Evolutionary conservation across 305 asterid species (phyloP).

Genomic region (Withania somnifera): DNA sequence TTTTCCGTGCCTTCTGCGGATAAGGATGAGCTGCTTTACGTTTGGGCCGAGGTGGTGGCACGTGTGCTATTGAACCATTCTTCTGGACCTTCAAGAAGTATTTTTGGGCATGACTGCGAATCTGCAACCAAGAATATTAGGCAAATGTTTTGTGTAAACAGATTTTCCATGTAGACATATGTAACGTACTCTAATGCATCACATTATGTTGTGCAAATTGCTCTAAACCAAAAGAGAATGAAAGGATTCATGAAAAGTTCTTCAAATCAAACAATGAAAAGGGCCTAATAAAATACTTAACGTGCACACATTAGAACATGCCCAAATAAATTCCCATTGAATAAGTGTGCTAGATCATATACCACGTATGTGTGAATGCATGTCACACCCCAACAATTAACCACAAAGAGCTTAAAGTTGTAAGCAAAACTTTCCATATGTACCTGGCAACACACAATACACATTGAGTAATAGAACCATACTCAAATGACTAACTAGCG

Average conservation of each 20-base stretch:
- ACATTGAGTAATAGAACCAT: background rate
- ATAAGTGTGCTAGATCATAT: background rate
- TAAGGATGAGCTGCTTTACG: conserved; percentile 97
- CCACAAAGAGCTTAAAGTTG: background rate
- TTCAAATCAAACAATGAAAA: background rate
- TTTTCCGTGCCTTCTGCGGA: conserved; percentile 95
- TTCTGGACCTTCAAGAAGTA: conserved; percentile 91
- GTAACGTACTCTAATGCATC: background rate
- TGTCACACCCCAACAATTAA: background rate
- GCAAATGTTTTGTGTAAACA: background rate
- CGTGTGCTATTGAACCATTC: conserved; percentile 86
- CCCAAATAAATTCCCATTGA: background rate
- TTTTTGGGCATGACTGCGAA: conserved; percentile 96
- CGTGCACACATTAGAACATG: background rate
- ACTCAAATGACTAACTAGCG: background rate
- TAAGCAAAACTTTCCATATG: background rate
- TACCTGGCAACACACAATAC: background rate
- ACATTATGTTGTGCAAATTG: background rate
- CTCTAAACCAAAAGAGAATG: background rate
- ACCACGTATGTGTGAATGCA: background rate
- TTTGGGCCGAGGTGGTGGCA: conserved; percentile 99
- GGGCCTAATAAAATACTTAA: background rate
- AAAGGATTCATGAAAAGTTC: background rate
- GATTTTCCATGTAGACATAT: background rate
- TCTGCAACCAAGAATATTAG: conserved; percentile 29